Conservation (phyloP, 75 land plant genomes). For the Pseudotsuga menziesii region DNA sequence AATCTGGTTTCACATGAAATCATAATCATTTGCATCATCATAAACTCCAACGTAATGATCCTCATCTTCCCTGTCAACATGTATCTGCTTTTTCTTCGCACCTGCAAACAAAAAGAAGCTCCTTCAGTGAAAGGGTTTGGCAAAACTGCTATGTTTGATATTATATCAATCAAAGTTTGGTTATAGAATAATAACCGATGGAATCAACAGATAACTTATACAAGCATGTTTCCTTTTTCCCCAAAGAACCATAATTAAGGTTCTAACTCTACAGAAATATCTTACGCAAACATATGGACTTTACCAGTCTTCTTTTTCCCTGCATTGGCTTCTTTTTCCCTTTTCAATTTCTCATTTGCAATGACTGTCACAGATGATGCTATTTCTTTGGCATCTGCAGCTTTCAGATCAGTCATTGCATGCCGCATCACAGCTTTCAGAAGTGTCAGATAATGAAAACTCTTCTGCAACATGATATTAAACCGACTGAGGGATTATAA, state of each 20-base stretch:
- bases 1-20: conserved; percentile 57
- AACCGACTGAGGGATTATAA: neutral
- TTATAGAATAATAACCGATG: too few species aligned
- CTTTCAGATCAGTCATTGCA: conserved; percentile 74
- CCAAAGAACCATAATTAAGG: neutral
- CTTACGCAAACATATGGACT: neutral
- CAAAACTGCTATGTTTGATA: neutral
- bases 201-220: too few species aligned
- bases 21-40: conserved; percentile 63
- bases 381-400: conserved; percentile 87
- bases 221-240: neutral
- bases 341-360: conserved; percentile 95
- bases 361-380: conserved; percentile 83
- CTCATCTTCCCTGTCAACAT: conserved; percentile 68
- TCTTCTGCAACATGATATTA: conserved; percentile 62
- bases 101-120: conserved; percentile 20
- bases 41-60: conserved; percentile 33
- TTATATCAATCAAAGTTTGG: neutral
- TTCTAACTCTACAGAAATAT: neutral
- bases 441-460: conserved; percentile 83
- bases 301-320: conserved; percentile 85
- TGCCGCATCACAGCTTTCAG: conserved; percentile 86
- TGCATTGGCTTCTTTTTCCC: conserved; percentile 86
- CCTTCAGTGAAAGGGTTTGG: neutral
- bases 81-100: conserved; percentile 52